A percentile compares a stretch with the other conserved stretches of the same genome.
These are phyloP conservation scores for Pythium chondricola DNA, from an alignment of 352 stramenopile species.

Conservation along the genomic window DNA sequence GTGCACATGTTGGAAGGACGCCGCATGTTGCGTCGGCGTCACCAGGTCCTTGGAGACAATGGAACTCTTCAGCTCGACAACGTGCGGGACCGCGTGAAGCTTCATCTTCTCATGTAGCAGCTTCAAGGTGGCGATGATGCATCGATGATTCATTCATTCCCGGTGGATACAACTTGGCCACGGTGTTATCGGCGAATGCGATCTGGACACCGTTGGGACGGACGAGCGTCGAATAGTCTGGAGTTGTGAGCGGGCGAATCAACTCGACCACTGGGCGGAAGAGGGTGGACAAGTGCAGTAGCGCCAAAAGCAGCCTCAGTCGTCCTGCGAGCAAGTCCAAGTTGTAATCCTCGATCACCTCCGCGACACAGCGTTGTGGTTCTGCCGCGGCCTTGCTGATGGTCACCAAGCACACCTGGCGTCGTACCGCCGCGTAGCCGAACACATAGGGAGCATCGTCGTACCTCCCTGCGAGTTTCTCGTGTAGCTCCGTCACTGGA, in stretches of 20 bases:
- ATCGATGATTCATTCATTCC: not conserved
- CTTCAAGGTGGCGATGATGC: not conserved
- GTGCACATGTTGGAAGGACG: no score
- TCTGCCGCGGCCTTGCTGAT: not conserved
- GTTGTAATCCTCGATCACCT: not conserved
- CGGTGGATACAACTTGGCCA: not conserved
- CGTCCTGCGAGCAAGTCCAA: not conserved
- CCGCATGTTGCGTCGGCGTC: no score
- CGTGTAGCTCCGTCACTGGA: not conserved
- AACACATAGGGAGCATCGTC: not conserved
- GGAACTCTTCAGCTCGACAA: not conserved
- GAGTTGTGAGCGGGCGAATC: not conserved
- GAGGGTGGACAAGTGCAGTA: not conserved
- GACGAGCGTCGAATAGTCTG: not conserved
- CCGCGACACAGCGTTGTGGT: no score
- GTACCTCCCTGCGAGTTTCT: not conserved
- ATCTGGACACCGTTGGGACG: not conserved
- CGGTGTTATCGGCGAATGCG: not conserved
- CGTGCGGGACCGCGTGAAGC: not conserved
- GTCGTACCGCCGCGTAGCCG: not conserved
- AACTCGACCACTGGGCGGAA: not conserved
- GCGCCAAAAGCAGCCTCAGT: not conserved
- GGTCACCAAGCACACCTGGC: not conserved
- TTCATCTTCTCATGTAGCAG: not conserved
- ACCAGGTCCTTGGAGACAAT: no score